Percentiles rank a stretch among this genome's conserved stretches.
These are phyloP conservation scores for Hanseniaspora lachancei DNA, from an alignment of 805 yeast species.

Conservation along the genomic window DNA sequence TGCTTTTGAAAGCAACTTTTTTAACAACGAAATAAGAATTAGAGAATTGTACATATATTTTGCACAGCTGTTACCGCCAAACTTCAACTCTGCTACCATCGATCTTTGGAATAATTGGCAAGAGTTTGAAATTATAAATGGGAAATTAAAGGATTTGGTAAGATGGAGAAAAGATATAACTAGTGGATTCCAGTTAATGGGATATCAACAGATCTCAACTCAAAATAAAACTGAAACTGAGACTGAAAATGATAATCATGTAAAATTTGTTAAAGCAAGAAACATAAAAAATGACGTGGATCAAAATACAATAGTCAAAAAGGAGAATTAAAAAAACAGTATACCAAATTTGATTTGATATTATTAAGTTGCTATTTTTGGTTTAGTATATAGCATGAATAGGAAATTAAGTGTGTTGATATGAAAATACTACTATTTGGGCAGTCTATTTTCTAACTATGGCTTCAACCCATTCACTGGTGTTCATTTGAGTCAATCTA, in stretches of 20 bases:
- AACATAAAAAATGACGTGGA: neutral
- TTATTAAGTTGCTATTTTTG: no score
- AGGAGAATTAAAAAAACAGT: neutral
- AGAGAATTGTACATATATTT: constrained; percentile 6
- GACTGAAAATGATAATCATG: constrained; percentile 46
- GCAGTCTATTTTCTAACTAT: constrained; percentile 4
- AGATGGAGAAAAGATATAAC: constrained; percentile 1
- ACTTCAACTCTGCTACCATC: neutral
- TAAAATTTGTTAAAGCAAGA: constrained; percentile 9
- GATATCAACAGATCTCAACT: neutral
- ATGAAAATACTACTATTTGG: neutral
- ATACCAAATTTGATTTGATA: no score
- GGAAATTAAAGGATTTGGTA: constrained; percentile 36
- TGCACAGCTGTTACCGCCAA: constrained; percentile 14
- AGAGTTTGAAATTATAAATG: constrained; percentile 56
- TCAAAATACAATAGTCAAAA: neutral
- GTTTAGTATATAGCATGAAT: no score
- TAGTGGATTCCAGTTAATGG: neutral
- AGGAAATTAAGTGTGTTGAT: no score
- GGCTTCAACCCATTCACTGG: constrained; percentile 74
- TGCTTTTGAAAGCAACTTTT: neutral
- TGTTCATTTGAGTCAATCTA: constrained; percentile 85
- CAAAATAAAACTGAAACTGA: constrained; percentile 27
- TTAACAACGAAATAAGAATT: neutral
- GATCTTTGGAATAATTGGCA: constrained; percentile 60